Evolutionary conservation across 192 early-diverging fungal genomes (phyloP).

Genomic region (Martensiomyces pterosporus): DNA sequence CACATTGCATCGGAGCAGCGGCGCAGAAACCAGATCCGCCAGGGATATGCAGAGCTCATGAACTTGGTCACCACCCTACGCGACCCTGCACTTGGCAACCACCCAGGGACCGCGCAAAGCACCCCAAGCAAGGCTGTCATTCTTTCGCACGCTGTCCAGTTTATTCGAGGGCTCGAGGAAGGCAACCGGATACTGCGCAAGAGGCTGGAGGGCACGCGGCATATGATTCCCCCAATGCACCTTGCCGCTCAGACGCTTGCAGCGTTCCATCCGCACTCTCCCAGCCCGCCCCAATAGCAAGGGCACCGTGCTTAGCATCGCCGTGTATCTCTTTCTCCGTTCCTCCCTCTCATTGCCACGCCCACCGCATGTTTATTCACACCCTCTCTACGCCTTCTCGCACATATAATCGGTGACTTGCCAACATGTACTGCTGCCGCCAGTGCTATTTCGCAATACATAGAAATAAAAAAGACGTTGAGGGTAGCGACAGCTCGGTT

Average conservation of each 20-base stretch:
- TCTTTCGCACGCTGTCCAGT: constrained; percentile 75
- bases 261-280: constrained; percentile 7
- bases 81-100: constrained; percentile 47
- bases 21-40: constrained; percentile 83
- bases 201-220: constrained; percentile 27
- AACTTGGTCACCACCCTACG: constrained; percentile 75
- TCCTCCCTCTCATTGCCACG: no score
- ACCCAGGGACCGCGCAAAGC: constrained; percentile 57
- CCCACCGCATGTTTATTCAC: constrained; percentile 3
- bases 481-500: not conserved
- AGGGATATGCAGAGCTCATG: constrained; percentile 84
- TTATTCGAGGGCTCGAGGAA: constrained; percentile 54
- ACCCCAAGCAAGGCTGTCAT: constrained; percentile 83
- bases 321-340: no score
- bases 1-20: constrained; percentile 95
- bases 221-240: constrained; percentile 16
- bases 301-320: no score
- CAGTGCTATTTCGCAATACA: no score
- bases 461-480: not conserved
- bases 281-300: constrained; percentile 15
- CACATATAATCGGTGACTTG: no score
- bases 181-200: constrained; percentile 43
- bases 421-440: no score
- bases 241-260: constrained; percentile 8
- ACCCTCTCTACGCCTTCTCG: no score